Evolutionary conservation across 108 stramenopile genomes (phyloP), one percentile per base, ranked within the genome.

Genomic region (Skeletonema marinoi): DNA sequence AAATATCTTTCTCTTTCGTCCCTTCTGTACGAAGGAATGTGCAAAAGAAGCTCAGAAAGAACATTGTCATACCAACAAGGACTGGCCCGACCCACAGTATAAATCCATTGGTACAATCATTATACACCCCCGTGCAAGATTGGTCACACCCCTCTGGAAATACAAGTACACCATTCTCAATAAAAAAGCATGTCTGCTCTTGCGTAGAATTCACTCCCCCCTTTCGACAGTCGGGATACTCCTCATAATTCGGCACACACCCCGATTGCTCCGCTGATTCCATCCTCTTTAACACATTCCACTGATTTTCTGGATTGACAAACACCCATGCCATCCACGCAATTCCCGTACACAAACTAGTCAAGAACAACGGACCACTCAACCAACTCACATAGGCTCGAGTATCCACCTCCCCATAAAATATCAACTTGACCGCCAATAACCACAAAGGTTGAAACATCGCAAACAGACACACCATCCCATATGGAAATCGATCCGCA

Each of bases 71-170:
- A 56, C 74, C 64, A 21, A 82, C 70, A 13, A 87, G 42, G 4
- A 81, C 50, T 25, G 87, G 87, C 32, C 80, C 80, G 0, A 77
- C 80, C 87, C 87, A 87, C 8, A 87, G 42, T 66, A 87, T 77
- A 68, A 87, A 87, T 14, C 64, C 60, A 51, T 81, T 81, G 32
- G 51, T 39, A 64, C 87, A 87, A 10, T 70, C 68, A 41, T 74
- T 56, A 65, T 85, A 85, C 7, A 85, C 71, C 16, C 41, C 46
- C 6, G 67, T 73, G 33, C 86, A 82, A 32, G 41, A 38, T 25
- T 67, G 32, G 3, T 42, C 32, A 68, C 79, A 78, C 7, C 56
- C 70, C 12, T 68, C 74, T 2, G 62, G 74, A 42, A 75, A 71
- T n/a, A 66, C 51, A 36, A 77, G 44, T 25, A n/a, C 29, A 21